Base-by-base conservation (phyloP, 345 rosid species). In the Litchi chinensis region DNA sequence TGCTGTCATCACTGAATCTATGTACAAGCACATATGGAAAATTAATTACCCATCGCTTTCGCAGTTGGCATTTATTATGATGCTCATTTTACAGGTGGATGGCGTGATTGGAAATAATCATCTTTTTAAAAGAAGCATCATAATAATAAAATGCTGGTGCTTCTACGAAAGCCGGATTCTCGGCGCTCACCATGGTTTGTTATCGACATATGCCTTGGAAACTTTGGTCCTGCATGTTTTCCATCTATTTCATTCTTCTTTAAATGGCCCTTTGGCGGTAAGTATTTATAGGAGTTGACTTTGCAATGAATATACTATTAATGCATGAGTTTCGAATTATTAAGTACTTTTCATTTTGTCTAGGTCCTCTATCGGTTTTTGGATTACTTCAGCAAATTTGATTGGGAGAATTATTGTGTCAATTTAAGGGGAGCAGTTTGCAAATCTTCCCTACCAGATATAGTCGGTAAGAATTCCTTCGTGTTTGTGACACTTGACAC, bases 181-280 rank as follows among this genome's bases (percentile, higher is more conserved):
- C 64, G 87, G 87, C 41, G 84, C 89, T 41, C 87, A 84, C 76
- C 89, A 82, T 65, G 84, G 87, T 46, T 80, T 86, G 72, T 82
- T 86, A 52, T 84, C 89, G 21, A 80, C 89, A 13, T 86, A 86
- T 82, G 89, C 89, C 62, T 76, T 84, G 82, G 89, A 86, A 59
- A 86, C 84, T 7, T 74, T 86, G 16, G 77, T 86, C 73, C 79
- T 86, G 6, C 82, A 78, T 57, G 76, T 86, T 79, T 84, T 86
- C 85, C 79, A 86, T 80, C 76, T 72, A 41, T 86, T 82, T 74
- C 85, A 86, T 67, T 44, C 82, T 10, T 84, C 89, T 68, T 70
- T 86, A 72, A 52, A 69, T 46, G 81, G 85, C 2, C 89, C 83
- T 72, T 77, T 84, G 52, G 72, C 82, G 5, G 87, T 86, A 80